Evolutionary conservation across 2,329 filamentous ascomycete species (phyloP).

Genomic region (Aciculosporium take): DNA sequence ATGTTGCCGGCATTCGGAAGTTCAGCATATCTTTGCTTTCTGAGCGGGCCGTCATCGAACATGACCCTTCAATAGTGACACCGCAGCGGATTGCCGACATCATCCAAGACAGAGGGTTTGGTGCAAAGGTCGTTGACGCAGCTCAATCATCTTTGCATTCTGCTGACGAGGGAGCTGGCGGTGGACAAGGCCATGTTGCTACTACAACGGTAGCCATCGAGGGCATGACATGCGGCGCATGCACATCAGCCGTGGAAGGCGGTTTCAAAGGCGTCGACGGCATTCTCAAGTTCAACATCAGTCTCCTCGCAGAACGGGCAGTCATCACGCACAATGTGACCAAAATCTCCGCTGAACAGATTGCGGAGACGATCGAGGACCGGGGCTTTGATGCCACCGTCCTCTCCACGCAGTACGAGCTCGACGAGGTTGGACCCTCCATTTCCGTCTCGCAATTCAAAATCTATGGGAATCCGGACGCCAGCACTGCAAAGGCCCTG

Average conservation of each 20-base stretch:
- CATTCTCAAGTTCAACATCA: constrained; percentile 83
- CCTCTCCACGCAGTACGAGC: constrained; percentile 58
- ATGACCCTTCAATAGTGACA: constrained; percentile 47
- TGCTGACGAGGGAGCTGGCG: constrained; percentile 17
- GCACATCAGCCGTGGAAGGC: constrained; percentile 78
- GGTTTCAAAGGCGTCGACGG: constrained; percentile 69
- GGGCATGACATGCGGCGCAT: constrained; percentile 96
- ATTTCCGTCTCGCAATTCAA: constrained; percentile 61
- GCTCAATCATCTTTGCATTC: constrained; percentile 26
- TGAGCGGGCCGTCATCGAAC: constrained; percentile 73
- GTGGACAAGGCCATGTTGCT: constrained; percentile 27
- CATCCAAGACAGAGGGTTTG: constrained; percentile 64
- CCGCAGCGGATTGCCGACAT: constrained; percentile 40
- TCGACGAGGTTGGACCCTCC: constrained; percentile 36
- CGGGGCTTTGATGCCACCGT: constrained; percentile 75
- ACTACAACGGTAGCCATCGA: constrained; percentile 81
- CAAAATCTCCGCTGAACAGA: constrained; percentile 56
- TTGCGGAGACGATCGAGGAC: constrained; percentile 75
- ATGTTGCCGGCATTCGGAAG: constrained; percentile 55
- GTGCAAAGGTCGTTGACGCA: constrained; percentile 63
- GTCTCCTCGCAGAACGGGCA: constrained; percentile 79
- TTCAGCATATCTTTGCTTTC: constrained; percentile 76
- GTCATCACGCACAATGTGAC: constrained; percentile 70
- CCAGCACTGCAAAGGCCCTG: constrained; percentile 55
- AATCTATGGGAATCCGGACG: constrained; percentile 65